These are phyloP conservation scores for Microcyclosporella mali DNA, from an alignment of 2,329 filamentous ascomycete species.

Conservation along the genomic window DNA sequence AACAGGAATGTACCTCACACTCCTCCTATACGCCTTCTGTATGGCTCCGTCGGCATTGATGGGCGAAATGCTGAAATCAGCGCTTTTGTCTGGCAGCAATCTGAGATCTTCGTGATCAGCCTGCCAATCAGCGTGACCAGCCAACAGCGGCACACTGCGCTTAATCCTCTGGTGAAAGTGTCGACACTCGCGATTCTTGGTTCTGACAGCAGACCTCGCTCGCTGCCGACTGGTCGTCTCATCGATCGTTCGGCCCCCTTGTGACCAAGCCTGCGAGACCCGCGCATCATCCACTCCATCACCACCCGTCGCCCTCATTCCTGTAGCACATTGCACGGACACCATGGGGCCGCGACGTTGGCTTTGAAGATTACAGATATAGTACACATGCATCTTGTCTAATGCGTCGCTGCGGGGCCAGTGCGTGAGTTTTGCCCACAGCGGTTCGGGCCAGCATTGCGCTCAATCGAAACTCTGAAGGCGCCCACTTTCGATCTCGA, in stretches of 20 bases:
- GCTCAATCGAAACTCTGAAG: background rate
- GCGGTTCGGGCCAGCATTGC: conserved; percentile 1
- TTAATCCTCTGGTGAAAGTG: background rate
- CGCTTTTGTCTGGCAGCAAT: background rate
- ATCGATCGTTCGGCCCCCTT: background rate
- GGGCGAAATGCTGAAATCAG: background rate
- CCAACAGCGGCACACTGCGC: background rate
- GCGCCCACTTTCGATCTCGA: background rate
- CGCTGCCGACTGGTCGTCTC: background rate
- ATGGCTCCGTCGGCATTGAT: background rate
- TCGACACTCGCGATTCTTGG: too few relatives aligned
- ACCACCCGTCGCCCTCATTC: too few relatives aligned
- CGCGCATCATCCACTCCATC: background rate
- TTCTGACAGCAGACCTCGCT: background rate
- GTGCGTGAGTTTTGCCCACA: background rate
- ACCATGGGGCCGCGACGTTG: too few relatives aligned
- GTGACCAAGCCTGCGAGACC: background rate
- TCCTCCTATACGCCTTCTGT: background rate
- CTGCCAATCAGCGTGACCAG: conserved; percentile 1
- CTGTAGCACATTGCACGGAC: too few relatives aligned
- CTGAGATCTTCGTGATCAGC: conserved; percentile 5
- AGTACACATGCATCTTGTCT: too few relatives aligned
- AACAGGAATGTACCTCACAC: background rate
- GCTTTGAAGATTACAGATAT: too few relatives aligned
- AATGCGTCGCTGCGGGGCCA: too few relatives aligned